phyloP scores from a whole-genome alignment of 352 stramenopile genomes.

The Phytophthora fragariaefolia region DNA sequence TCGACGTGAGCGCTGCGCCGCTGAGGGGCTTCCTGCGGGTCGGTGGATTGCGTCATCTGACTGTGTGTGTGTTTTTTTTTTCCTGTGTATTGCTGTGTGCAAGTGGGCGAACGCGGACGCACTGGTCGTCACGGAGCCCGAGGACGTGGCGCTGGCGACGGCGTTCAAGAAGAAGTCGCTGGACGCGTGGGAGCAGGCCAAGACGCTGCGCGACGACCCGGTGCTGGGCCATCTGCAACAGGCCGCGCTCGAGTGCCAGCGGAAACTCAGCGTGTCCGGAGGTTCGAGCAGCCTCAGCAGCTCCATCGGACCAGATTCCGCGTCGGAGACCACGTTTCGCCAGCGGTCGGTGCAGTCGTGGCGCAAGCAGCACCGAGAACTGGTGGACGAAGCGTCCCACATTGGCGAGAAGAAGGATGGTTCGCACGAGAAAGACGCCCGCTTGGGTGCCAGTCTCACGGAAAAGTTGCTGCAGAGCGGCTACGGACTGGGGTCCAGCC shows the following conservation, averaged over 20 bases:
- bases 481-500: slow-evolving; percentile 49
- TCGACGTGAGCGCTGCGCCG: slow-evolving; percentile 26
- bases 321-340: slow-evolving; percentile 46
- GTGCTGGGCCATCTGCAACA: slow-evolving; percentile 49
- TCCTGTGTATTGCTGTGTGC: neutral
- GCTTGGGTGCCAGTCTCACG: slow-evolving; percentile 40
- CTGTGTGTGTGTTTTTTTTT: slow-evolving; percentile 4
- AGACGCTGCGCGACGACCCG: slow-evolving; percentile 54
- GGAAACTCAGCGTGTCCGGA: slow-evolving; percentile 24
- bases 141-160: slow-evolving; percentile 49
- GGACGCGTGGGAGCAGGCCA: slow-evolving; percentile 50
- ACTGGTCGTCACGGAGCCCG: slow-evolving; percentile 26
- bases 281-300: slow-evolving; percentile 14
- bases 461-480: slow-evolving; percentile 56
- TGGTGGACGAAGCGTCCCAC: slow-evolving; percentile 40
- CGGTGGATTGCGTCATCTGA: neutral
- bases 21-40: neutral
- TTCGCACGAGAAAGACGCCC: neutral
- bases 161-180: slow-evolving; percentile 58
- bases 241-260: slow-evolving; percentile 19
- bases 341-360: slow-evolving; percentile 69
- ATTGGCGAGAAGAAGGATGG: slow-evolving; percentile 25
- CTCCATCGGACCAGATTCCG: slow-evolving; percentile 11
- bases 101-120: slow-evolving; percentile 26
- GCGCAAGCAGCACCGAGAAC: slow-evolving; percentile 56